These are phyloP conservation scores for Vachellia collinsii DNA, from an alignment of 306 rosid genomes.

Conservation along the genomic window DNA sequence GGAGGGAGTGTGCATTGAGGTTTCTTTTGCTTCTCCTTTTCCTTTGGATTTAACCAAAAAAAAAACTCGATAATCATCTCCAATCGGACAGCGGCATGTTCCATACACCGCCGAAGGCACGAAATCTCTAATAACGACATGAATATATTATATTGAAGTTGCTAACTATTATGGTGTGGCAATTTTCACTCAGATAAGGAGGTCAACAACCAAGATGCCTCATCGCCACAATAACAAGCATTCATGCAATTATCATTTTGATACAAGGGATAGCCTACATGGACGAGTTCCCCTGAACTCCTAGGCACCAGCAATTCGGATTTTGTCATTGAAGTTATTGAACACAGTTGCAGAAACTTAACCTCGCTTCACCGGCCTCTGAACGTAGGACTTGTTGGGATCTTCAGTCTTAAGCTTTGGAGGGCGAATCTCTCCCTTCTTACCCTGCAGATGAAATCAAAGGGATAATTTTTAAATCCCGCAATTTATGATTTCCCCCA, in stretches of 20 bases:
- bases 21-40: background rate
- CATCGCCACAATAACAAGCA: slow-evolving; percentile 36
- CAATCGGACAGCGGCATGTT: background rate
- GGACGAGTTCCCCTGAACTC: slow-evolving; percentile 16
- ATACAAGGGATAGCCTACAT: slow-evolving; percentile 40
- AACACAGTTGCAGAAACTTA: slow-evolving; percentile 40
- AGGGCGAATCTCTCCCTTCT: slow-evolving; percentile 95
- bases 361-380: slow-evolving; percentile 95
- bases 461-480: background rate
- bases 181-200: slow-evolving; percentile 21
- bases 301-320: slow-evolving; percentile 2
- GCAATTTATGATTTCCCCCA: slow-evolving; percentile 13
- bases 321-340: background rate
- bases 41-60: too few relatives aligned
- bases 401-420: slow-evolving; percentile 99
- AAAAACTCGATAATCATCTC: too few relatives aligned
- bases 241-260: slow-evolving; percentile 41
- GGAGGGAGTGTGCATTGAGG: background rate
- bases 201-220: slow-evolving; percentile 34
- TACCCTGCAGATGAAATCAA: slow-evolving; percentile 54
- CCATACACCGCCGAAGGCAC: background rate
- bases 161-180: slow-evolving; percentile 17
- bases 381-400: slow-evolving; percentile 94
- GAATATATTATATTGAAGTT: background rate
- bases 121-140: background rate